Evolutionary conservation across 2,329 filamentous ascomycete genomes (phyloP), one percentile per base, ranked within the genome.

Genomic region (Lasiodiplodia theobromae): DNA sequence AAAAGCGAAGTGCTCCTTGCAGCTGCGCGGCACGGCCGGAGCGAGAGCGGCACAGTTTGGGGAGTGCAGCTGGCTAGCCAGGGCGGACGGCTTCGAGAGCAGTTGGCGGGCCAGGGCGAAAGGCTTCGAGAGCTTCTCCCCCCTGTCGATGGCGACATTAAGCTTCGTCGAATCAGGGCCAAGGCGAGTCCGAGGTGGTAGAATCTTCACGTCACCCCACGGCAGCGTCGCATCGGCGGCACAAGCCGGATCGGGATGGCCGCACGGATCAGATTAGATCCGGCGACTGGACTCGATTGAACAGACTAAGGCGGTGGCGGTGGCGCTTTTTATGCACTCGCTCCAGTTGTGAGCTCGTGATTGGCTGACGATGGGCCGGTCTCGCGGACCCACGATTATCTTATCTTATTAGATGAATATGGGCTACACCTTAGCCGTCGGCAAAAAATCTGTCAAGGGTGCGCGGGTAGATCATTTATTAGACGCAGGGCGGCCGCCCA

Each of bases 221-320:
- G 44, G 28, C 60, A 63, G 60, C 44, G 60, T 51, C 28, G 47
- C 60, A 51, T 63, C 60, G 31, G 44, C 58, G 58, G 58, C 40
- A 47, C 25, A 62, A 21, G 21, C 57, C 57, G 57, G 25, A 14
- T 2, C 44, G 40, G 58, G 40, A 3, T 4, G 23, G 23, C 28
- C 18, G 58, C 58, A 51, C 58, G 63, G 63, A 66, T 66, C 63
- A 66, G 63, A 66, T 66, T 66, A 66, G 63, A 66, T 66, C 51
- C 63, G 63, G 49, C 63, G 49, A 54, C 28, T 28, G 23, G 18
- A 11, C 18, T 52, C 47, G 60, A 40, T 54, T 53, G 7, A n/a
- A 38, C 44, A 58, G 38, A 12, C 56, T 44, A 58, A 47, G 38
- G 57, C 38, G 51, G 25, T 66, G 60, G 60, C 60, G 60, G 31